These are phyloP conservation scores for Nematocida ausubeli DNA, from an alignment of 371 early-diverging fungal species.

Conservation along the genomic window DNA sequence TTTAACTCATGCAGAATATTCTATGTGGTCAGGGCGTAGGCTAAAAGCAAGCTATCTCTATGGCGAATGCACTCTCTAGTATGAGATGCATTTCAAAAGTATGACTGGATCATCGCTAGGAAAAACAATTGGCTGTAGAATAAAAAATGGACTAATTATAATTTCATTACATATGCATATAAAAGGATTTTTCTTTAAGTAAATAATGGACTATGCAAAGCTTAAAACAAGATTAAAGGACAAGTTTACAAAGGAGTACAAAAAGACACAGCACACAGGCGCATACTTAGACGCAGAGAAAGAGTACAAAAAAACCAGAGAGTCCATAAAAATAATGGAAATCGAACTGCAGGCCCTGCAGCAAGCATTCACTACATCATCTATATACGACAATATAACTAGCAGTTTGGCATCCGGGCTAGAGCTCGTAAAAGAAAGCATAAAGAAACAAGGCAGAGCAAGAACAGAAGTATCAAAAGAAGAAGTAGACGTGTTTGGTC, in stretches of 20 bases:
- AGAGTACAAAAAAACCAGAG: constrained; percentile 57
- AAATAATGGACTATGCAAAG: constrained; percentile 34
- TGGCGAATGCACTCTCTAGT: too few species aligned
- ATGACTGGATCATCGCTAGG: neutral
- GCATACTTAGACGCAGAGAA: constrained; percentile 60
- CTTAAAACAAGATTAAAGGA: constrained; percentile 56
- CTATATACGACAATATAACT: constrained; percentile 52
- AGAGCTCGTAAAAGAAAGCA: constrained; percentile 57
- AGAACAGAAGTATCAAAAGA: constrained; percentile 52
- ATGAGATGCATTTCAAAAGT: too few species aligned
- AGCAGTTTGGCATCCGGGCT: constrained; percentile 59
- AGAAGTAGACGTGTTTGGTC: constrained; percentile 57
- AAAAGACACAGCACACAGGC: constrained; percentile 51
- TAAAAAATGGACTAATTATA: constrained; percentile 46
- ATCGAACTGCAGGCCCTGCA: constrained; percentile 45
- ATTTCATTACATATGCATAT: constrained; percentile 49
- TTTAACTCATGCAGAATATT: too few species aligned
- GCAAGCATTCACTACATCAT: constrained; percentile 27
- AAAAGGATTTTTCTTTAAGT: constrained; percentile 60
- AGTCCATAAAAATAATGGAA: constrained; percentile 38
- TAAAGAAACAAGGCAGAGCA: constrained; percentile 48
- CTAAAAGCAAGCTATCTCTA: too few species aligned
- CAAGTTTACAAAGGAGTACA: constrained; percentile 63
- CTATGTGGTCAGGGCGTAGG: too few species aligned
- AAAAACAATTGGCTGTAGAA: neutral